phyloP scores from a whole-genome alignment of 164 flowering plant species.

The Santalum album region DNA sequence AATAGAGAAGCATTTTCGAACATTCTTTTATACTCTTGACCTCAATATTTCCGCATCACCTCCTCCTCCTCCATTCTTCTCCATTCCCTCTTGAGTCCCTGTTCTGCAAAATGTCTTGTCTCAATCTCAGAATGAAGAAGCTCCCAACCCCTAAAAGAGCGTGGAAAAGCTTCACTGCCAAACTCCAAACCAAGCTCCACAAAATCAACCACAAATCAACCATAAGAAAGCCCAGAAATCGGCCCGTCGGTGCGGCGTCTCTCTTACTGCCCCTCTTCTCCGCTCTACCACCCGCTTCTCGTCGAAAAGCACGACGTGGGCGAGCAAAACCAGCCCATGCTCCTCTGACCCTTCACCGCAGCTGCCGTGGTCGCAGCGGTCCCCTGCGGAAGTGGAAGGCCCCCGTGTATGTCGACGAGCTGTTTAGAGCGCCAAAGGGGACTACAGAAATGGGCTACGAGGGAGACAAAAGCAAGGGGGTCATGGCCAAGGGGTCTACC shows the following conservation, averaged over 20 bases:
- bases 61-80: not conserved
- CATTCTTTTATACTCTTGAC: too few relatives aligned
- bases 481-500: not conserved
- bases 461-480: not conserved
- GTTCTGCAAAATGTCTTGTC: conserved; percentile 25
- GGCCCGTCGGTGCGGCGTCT: conserved; percentile 3
- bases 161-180: conserved; percentile 50
- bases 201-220: conserved; percentile 24
- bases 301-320: conserved; percentile 5
- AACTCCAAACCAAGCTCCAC: conserved; percentile 30
- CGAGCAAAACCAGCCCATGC: conserved; percentile 2
- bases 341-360: not conserved
- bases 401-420: conserved; percentile 41
- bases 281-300: conserved; percentile 1
- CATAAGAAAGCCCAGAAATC: conserved; percentile 15
- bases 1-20: too few relatives aligned
- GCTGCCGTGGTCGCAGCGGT: conserved; percentile 1
- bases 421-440: conserved; percentile 27
- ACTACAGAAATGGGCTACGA: conserved; percentile 2
- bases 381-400: conserved; percentile 12
- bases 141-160: conserved; percentile 38
- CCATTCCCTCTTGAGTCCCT: not conserved
- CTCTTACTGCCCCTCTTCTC: not conserved
- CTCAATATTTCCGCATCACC: too few relatives aligned
- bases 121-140: conserved; percentile 24